Evolutionary conservation across 805 yeast species (phyloP).

Genomic region (Lipomyces kockii): DNA sequence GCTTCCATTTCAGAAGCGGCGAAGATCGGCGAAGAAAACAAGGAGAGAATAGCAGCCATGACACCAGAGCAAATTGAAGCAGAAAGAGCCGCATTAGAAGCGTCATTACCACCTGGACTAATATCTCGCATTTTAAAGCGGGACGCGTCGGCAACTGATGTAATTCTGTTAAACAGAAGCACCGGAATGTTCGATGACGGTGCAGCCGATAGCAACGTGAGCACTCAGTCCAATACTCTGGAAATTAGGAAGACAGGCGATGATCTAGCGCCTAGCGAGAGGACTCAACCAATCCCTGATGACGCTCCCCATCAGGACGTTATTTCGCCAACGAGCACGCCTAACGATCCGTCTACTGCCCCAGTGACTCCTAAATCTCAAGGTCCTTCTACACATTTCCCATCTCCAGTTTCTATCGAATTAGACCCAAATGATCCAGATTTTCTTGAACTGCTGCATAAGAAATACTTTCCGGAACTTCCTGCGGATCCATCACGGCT

Average conservation of each 20-base stretch:
- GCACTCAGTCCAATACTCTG: background rate
- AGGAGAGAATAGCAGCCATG: conserved; percentile 32
- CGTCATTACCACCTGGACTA: conserved; percentile 31
- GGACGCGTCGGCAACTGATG: conserved; percentile 25
- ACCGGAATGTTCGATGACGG: background rate
- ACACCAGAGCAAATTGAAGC: conserved; percentile 30
- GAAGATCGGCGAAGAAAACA: conserved; percentile 32
- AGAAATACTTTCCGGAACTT: conserved; percentile 85
- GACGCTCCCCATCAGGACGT: background rate
- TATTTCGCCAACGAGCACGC: background rate
- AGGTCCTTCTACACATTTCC: conserved; percentile 21
- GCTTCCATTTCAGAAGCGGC: conserved; percentile 22
- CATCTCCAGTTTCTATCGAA: conserved; percentile 36
- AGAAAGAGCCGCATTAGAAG: conserved; percentile 29
- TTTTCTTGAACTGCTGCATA: conserved; percentile 77
- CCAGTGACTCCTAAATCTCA: background rate
- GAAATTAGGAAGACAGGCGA: background rate
- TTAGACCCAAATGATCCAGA: conserved; percentile 76
- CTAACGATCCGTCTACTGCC: background rate
- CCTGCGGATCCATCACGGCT: conserved; percentile 80
- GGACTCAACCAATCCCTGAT: too few relatives aligned
- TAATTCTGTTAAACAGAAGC: conserved; percentile 3
- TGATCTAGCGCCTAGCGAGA: background rate
- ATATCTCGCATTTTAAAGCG: conserved; percentile 23
- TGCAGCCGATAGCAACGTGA: background rate